phyloP scores from a whole-genome alignment of 23 red algal species.

The Gracilariopsis chorda region DNA sequence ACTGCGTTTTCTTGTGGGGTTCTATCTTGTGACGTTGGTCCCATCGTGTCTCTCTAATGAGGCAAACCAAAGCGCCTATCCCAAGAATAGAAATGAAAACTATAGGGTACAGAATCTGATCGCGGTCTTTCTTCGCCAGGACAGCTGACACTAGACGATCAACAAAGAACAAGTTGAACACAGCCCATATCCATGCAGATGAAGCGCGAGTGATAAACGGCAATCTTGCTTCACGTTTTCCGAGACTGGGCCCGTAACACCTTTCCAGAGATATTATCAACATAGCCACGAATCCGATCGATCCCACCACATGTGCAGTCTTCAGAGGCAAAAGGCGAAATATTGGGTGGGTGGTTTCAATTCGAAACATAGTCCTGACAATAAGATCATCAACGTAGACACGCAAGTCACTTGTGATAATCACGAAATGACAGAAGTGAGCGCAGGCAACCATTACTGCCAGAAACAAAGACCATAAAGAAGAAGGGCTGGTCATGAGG shows the following conservation, averaged over 20 bases:
- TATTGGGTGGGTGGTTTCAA: constrained; percentile 11
- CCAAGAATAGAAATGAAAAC: not conserved
- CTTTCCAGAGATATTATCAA: not conserved
- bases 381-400: constrained; percentile 7
- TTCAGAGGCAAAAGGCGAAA: not conserved
- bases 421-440: constrained; percentile 42
- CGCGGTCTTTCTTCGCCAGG: not conserved
- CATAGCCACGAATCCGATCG: not conserved
- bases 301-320: not conserved
- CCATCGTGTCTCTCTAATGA: not conserved
- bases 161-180: constrained; percentile 17
- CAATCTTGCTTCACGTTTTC: not conserved
- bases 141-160: not conserved
- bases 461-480: constrained; percentile 21
- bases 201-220: not conserved
- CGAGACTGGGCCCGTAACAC: not conserved
- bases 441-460: constrained; percentile 37
- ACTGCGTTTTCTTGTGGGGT: not conserved
- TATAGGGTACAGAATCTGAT: not conserved
- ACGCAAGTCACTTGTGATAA: constrained; percentile 10
- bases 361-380: not conserved
- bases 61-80: not conserved
- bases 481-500: not conserved
- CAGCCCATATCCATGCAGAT: not conserved
- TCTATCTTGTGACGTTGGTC: not conserved